These are phyloP conservation scores for Aspergillus quadricinctus DNA, from an alignment of 2,329 filamentous ascomycete species.

Conservation along the genomic window DNA sequence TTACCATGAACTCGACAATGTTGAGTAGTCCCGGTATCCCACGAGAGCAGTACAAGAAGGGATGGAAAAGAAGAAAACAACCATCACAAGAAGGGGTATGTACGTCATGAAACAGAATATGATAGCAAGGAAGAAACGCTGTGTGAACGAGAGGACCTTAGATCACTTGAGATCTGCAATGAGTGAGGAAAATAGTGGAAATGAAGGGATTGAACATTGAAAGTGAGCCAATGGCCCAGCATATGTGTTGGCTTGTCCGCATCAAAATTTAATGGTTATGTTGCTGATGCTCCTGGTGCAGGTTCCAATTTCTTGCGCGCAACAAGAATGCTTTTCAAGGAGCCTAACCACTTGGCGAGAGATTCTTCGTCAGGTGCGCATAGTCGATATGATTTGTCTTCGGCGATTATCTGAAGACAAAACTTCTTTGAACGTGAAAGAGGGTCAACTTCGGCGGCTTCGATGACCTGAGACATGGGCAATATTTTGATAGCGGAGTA, in stretches of 20 bases:
- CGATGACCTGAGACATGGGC: slow-evolving; percentile 72
- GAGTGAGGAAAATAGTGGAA: background rate
- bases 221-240: background rate
- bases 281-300: slow-evolving; percentile 9
- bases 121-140: slow-evolving; percentile 2
- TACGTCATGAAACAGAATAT: slow-evolving; percentile 10
- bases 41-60: background rate
- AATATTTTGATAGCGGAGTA: slow-evolving; percentile 83
- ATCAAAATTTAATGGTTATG: background rate
- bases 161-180: background rate
- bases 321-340: slow-evolving; percentile 68
- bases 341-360: slow-evolving; percentile 78
- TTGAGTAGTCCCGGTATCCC: background rate
- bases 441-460: slow-evolving; percentile 88
- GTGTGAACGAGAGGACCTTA: background rate
- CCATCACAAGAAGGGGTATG: slow-evolving; percentile 13
- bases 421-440: slow-evolving; percentile 77
- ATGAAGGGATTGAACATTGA: background rate
- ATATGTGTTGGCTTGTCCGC: background rate
- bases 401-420: slow-evolving; percentile 89
- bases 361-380: slow-evolving; percentile 76
- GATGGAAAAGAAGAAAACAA: background rate
- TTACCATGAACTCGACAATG: background rate
- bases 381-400: slow-evolving; percentile 79
- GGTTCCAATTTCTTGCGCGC: slow-evolving; percentile 32